These are phyloP conservation scores for Debaryomycetaceae sp. DNA, from an alignment of 1,139 yeast genomes.

Conservation along the genomic window DNA sequence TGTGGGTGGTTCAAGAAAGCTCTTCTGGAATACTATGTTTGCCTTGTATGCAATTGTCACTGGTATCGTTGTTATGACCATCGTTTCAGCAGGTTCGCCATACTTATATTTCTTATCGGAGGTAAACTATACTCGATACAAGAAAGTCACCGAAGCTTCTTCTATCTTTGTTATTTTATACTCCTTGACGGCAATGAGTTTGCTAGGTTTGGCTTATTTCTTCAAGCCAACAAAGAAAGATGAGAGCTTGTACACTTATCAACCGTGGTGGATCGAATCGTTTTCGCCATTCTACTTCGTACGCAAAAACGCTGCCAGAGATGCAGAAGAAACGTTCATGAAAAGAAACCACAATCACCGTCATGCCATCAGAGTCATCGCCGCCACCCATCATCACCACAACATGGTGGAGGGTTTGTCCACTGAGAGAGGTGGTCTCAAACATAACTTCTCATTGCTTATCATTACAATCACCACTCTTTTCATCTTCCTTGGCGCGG, in stretches of 20 bases:
- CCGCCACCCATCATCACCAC: slow-evolving; percentile 44
- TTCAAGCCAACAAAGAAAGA: slow-evolving; percentile 57
- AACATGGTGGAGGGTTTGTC: slow-evolving; percentile 43
- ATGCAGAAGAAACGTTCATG: slow-evolving; percentile 52
- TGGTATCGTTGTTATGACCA: slow-evolving; percentile 62
- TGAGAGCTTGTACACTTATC: slow-evolving; percentile 55
- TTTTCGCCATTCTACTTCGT: slow-evolving; percentile 56
- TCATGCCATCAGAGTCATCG: slow-evolving; percentile 49
- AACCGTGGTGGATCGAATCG: slow-evolving; percentile 78
- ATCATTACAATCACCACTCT: slow-evolving; percentile 51
- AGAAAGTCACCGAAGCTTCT: slow-evolving; percentile 57
- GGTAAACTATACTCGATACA: slow-evolving; percentile 45
- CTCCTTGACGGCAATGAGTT: slow-evolving; percentile 49
- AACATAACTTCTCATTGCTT: slow-evolving; percentile 46
- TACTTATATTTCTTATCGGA: slow-evolving; percentile 54
- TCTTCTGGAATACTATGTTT: slow-evolving; percentile 56
- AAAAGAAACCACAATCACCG: slow-evolving; percentile 47
- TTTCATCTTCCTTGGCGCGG: slow-evolving; percentile 52
- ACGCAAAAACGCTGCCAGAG: slow-evolving; percentile 41
- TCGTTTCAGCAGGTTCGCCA: slow-evolving; percentile 64
- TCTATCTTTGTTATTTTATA: slow-evolving; percentile 56
- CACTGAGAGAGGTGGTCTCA: slow-evolving; percentile 43
- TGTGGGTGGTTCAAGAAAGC: slow-evolving; percentile 56
- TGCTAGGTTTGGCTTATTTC: slow-evolving; percentile 51
- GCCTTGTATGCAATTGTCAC: slow-evolving; percentile 51